Evolutionary conservation across 192 early-diverging fungal genomes (phyloP), one percentile per base, ranked within the genome.

Genomic region (Thamnidium elegans): DNA sequence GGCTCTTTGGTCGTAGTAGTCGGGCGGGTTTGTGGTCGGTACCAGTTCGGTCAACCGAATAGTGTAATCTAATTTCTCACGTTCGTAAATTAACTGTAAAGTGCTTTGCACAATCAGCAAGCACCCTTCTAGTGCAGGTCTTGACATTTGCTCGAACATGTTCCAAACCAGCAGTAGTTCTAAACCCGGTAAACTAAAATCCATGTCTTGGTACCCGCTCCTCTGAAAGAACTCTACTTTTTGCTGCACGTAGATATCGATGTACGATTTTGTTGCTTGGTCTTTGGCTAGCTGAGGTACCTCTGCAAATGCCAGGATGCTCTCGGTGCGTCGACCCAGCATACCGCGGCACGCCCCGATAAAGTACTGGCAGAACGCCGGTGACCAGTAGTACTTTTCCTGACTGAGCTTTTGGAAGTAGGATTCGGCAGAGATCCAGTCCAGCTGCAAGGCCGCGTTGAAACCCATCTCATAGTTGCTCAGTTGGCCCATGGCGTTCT

Each of bases 261-360:
- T 68, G 7, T 71, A 61, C 10, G 73, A 77, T 3, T 70, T 17
- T 71, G 2, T 73, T 54, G 8, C 74, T 74, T 43, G 34, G 8
- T 44, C 23, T 31, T 60, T 79, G 69, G 74, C 72, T 8, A 79
- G 46, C 7, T 68, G 64, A 1, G 78, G 70, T 20, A 82, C 76
- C 20, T 71, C 42, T 11, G 68, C 70, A 51, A 87, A 91, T 64
- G 86, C 84, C 21, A 78, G 47, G 14, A 92, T 81, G 1, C 89
- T 89, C 60, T 90, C 88, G 23, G 80, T 78, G 11, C 82, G 87
- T 39, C 85, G 82, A 6, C 89, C 90, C 1, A 69, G 70, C 45
- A 77, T 79, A 31, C 75, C 75, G 5, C 71, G 50, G 11, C 72
- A 70, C 2, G 75, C 75, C 1, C 70, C 80, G 32, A 74, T 64